Evolutionary conservation across 176 grass and related monocot species (phyloP), one percentile per base, ranked within the genome.

Genomic region (Musa itinerans): DNA sequence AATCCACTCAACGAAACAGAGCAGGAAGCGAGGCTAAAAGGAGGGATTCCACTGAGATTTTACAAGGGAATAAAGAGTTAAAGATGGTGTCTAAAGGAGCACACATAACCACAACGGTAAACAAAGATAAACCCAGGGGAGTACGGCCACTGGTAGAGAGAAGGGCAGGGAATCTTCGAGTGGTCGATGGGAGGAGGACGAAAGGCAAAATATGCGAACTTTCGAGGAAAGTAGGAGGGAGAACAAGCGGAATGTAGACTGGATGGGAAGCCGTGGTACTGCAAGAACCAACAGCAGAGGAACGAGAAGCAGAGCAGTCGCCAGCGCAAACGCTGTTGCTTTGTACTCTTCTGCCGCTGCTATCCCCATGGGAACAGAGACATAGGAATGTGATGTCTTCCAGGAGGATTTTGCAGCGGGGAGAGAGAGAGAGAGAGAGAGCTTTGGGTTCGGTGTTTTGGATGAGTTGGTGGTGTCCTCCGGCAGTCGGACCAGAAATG

Each of bases 1-100:
- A 50, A 56, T 24, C 59, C 72, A 72, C 54, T 25, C 26, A n/a
- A 23, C 24, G 59, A 64, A 13, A 76, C 19, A 65, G 14, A 82
- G 34, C 10, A 77, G 21, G 13, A 71, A 58, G 8, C 20, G 3
- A 57, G 12, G 64, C 2, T 34, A 53, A 61, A 65, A 81, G 24
- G 29, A 72, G 57, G 22, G 80, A 75, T 78, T 86, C 61, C 19
- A 53, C 72, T 58, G 73, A 78, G 72, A 76, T 77, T 68, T 78
- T n/a, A 15, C 64, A 63, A 76, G 63, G 52, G 70, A 69, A 78
- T 74, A 69, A 65, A 78, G 23, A 17, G 43, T n/a, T 63, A 72
- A 82, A 63, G 58, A 59, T 69, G 64, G 53, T 9, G 25, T 49
- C 69, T n/a, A 51, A 73, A 29, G 11, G 22, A 63, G 69, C 64